Conservation (phyloP, 2,329 filamentous ascomycete genomes). For the Apiospora pterosperma region DNA sequence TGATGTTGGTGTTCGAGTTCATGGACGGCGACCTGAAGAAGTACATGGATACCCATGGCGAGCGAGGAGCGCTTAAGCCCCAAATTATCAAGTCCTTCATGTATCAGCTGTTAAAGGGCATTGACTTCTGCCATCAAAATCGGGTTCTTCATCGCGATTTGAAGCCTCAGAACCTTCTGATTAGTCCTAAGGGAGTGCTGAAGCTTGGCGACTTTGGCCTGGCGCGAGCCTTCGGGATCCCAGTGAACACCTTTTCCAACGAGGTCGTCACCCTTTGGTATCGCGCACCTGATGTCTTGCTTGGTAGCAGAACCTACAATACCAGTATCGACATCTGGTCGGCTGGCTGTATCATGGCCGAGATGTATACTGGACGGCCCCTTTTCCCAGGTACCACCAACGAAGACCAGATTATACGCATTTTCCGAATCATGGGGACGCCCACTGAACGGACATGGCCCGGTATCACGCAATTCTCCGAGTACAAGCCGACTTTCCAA, state of each 20-base stretch:
- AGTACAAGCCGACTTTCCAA: conserved; percentile 94
- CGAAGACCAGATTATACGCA: conserved; percentile 94
- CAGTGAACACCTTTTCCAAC: conserved; percentile 97
- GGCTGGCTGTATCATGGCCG: conserved; percentile 98
- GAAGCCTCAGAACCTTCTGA: conserved; percentile 94
- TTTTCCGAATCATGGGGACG: conserved; percentile 98
- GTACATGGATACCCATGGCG: conserved; percentile 94
- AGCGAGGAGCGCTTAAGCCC: conserved; percentile 84
- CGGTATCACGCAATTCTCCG: conserved; percentile 90
- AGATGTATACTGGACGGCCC: conserved; percentile 96
- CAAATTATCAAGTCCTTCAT: conserved; percentile 97
- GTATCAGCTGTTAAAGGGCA: conserved; percentile 93
- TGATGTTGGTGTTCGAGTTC: conserved; percentile 98
- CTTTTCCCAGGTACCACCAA: conserved; percentile 97
- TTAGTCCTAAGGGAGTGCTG: conserved; percentile 84
- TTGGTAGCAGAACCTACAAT: conserved; percentile 94
- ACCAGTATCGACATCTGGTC: conserved; percentile 99
- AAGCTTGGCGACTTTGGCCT: conserved; percentile 95
- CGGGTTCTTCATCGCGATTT: conserved; percentile 92
- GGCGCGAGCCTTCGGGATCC: conserved; percentile 91
- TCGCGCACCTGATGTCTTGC: conserved; percentile 88
- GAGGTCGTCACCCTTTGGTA: conserved; percentile 99
- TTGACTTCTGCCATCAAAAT: conserved; percentile 98
- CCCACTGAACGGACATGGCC: conserved; percentile 95
- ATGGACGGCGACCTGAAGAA: conserved; percentile 99